Conservation (phyloP, 2,329 filamentous ascomycete species). For the Sclerotinia trifoliorum region DNA sequence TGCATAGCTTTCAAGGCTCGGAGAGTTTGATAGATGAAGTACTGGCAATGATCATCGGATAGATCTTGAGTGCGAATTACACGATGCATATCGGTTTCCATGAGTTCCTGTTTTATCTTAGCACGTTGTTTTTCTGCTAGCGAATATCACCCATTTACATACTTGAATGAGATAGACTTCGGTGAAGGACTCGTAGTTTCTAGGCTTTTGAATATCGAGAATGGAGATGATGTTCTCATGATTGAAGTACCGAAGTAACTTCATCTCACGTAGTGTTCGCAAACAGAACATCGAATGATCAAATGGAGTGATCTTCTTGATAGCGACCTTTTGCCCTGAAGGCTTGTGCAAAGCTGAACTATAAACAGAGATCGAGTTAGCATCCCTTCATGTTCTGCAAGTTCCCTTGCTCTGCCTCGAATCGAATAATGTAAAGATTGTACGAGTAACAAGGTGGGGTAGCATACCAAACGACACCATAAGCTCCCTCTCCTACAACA, state of each 20-base stretch:
- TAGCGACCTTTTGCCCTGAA: slow-evolving; percentile 95
- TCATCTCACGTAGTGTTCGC: slow-evolving; percentile 97
- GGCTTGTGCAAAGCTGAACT: slow-evolving; percentile 98
- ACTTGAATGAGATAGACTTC: slow-evolving; percentile 99
- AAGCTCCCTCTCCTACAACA: slow-evolving; percentile 97
- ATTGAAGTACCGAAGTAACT: slow-evolving; percentile 97
- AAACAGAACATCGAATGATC: slow-evolving; percentile 99
- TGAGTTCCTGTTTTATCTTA: slow-evolving; percentile 68
- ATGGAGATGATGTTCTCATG: slow-evolving; percentile 99
- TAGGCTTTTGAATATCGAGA: slow-evolving; percentile 96
- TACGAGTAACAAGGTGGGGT: slow-evolving; percentile 12
- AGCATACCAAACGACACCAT: slow-evolving; percentile 90
- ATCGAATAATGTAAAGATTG: background rate
- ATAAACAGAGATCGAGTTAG: slow-evolving; percentile 22
- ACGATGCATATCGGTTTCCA: slow-evolving; percentile 99
- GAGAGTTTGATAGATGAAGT: slow-evolving; percentile 99
- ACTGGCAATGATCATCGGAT: slow-evolving; percentile 98
- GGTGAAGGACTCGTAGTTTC: slow-evolving; percentile 92
- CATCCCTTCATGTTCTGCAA: background rate
- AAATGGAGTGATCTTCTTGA: slow-evolving; percentile 99
- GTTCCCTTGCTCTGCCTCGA: background rate
- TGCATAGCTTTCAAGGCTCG: slow-evolving; percentile 99
- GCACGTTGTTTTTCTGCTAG: background rate
- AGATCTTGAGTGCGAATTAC: slow-evolving; percentile 98
- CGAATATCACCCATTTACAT: slow-evolving; percentile 35